Conservation (phyloP, 2,329 filamentous ascomycete genomes). For the Aspergillus ibericus region DNA sequence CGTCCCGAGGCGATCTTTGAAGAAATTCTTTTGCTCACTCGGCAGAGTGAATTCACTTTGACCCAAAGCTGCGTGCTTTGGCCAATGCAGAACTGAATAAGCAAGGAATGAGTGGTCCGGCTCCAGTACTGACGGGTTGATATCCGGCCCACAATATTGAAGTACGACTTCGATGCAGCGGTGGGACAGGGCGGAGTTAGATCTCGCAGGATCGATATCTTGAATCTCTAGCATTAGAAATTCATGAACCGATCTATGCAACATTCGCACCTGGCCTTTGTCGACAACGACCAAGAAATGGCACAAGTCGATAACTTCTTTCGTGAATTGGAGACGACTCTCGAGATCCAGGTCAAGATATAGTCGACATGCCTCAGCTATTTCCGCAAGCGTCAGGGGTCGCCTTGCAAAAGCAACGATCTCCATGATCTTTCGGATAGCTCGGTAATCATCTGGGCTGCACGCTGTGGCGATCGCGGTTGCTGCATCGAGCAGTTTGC, state of each 20-base stretch:
- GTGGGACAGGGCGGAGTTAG: conserved; percentile 9
- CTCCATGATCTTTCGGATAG: conserved; percentile 5
- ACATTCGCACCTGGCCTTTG: conserved; percentile 9
- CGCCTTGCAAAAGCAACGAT: conserved; percentile 12
- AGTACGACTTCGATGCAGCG: conserved; percentile 13
- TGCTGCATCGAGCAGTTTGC: conserved; percentile 2
- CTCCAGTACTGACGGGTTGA: not conserved
- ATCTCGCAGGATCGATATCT: no score
- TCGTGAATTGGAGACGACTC: conserved; percentile 9
- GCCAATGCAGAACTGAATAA: conserved; percentile 16
- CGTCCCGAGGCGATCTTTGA: not conserved
- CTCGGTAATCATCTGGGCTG: not conserved
- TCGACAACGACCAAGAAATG: conserved; percentile 16
- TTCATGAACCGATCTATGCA: conserved; percentile 19
- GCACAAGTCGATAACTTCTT: conserved; percentile 14
- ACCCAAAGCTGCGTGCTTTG: conserved; percentile 11
- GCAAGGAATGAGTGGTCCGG: conserved; percentile 8
- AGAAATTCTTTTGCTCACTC: conserved; percentile 5
- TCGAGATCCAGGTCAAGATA: conserved; percentile 8
- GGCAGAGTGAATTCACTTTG: conserved; percentile 11
- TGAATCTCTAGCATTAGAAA: conserved; percentile 16
- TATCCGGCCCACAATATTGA: not conserved
- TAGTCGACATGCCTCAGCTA: conserved; percentile 13
- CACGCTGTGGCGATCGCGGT: not conserved
- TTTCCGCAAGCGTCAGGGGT: conserved; percentile 12